These are phyloP conservation scores for Kuraishia capsulata DNA, from an alignment of 805 yeast genomes.

Conservation along the genomic window DNA sequence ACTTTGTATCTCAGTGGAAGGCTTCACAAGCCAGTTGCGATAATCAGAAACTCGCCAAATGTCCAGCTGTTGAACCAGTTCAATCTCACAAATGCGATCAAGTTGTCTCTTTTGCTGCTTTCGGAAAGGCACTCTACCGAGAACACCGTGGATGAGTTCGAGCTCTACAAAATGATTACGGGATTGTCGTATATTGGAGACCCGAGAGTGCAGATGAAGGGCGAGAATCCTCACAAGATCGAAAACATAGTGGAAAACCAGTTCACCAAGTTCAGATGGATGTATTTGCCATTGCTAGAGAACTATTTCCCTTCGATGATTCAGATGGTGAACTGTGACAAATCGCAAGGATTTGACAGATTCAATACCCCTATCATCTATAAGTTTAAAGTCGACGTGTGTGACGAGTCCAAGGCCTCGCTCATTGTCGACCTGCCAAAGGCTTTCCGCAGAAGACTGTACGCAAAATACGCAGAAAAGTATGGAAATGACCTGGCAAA, in stretches of 20 bases:
- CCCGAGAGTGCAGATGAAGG: conserved; percentile 74
- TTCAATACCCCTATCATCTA: neutral
- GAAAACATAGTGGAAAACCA: conserved; percentile 79
- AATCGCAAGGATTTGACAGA: neutral
- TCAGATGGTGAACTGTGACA: conserved; percentile 3
- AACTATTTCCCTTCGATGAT: conserved; percentile 27
- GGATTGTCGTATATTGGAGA: conserved; percentile 85
- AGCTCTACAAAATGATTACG: conserved; percentile 70
- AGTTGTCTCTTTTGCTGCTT: conserved; percentile 52
- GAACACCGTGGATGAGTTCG: conserved; percentile 41
- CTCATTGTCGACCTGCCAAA: conserved; percentile 42
- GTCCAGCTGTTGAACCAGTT: conserved; percentile 62
- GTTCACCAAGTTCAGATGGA: conserved; percentile 50
- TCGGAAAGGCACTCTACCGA: conserved; percentile 21
- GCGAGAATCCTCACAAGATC: conserved; percentile 88
- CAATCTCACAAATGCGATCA: conserved; percentile 71
- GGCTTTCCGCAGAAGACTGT: conserved; percentile 34
- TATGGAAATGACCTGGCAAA: conserved; percentile 15
- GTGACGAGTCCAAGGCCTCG: conserved; percentile 25
- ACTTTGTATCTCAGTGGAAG: conserved; percentile 87
- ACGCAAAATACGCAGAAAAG: conserved; percentile 13
- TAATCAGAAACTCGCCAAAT: conserved; percentile 54
- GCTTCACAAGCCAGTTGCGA: conserved; percentile 86
- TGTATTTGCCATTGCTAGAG: conserved; percentile 61
- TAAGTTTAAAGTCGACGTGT: conserved; percentile 18